Evolutionary conservation across 2,329 filamentous ascomycete species (phyloP), one percentile per base, ranked within the genome.

Genomic region (Verticillium tricorpus): DNA sequence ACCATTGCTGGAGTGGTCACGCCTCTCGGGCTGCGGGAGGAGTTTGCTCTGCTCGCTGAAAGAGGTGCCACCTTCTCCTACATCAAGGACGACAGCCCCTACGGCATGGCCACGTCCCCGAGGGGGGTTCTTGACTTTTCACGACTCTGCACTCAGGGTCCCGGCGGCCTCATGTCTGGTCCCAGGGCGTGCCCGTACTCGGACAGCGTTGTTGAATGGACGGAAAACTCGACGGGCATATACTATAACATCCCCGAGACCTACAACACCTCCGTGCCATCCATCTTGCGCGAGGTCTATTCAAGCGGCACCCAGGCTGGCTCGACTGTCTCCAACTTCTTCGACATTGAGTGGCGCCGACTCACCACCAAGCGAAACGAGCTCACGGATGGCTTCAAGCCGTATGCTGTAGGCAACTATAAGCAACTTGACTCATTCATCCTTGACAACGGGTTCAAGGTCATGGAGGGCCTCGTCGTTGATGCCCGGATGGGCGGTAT

Each of bases 21-120:
- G 0, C 80, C 80, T 0, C 68, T 82, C 5, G 80, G 80, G 2
- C 69, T 82, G 0, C 77, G 77, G 56, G 74, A 81, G n/a, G 67
- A 70, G 5, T 64, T 80, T 37, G 69, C 69, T 1, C 68, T 68
- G 1, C 59, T 60, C 0, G 61, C 68, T 2, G 62, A 66, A 11
- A 60, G 65, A 1, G 28, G 63, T 0, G 56, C 67, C 0, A 34
- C 67, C 8, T 81, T 82, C 61, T 32, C 69, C 22, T 80, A 81
- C 60, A 61, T 73, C 4, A 57, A 63, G 11, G 79, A 80, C 57
- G 58, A 61, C 0, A 73, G 75, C 6, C 66, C 76, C 0, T 77
- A 79, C 62, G 73, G 74, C 0, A 65, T 68, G 22, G 78, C 76
- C 19, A 82, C 78, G 2, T 73, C 74, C 0, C 65, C 70, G 0